phyloP scores from a whole-genome alignment of 169 alveolate genomes.

The Plasmodium vinckei region DNA sequence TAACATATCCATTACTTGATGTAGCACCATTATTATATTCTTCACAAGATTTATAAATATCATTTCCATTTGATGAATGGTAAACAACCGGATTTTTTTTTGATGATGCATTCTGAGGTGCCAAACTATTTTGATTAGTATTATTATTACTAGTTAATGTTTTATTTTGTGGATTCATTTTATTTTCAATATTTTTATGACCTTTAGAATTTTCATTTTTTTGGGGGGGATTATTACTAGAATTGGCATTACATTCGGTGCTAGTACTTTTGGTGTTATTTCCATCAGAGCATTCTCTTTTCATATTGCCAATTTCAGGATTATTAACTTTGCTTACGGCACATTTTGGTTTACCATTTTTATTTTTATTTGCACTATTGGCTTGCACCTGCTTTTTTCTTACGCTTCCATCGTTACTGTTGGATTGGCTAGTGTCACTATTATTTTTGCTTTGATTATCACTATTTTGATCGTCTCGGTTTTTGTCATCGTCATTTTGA shows the following conservation, averaged over 20 bases:
- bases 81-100: slow-evolving; percentile 35
- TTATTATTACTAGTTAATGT: neutral
- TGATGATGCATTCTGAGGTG: neutral
- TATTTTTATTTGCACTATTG: neutral
- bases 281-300: neutral
- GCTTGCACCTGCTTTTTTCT: neutral
- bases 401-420: slow-evolving; percentile 1
- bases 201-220: neutral
- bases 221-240: neutral
- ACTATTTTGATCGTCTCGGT: slow-evolving; percentile 9
- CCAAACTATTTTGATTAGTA: neutral
- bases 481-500: slow-evolving; percentile 5
- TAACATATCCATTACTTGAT: slow-evolving; percentile 60
- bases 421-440: slow-evolving; percentile 12
- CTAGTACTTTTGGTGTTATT: neutral
- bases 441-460: slow-evolving; percentile 19
- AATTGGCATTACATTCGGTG: neutral
- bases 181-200: slow-evolving; percentile 15
- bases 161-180: neutral
- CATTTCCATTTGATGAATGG: slow-evolving; percentile 68
- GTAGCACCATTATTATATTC: slow-evolving; percentile 41
- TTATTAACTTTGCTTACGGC: neutral
- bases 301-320: neutral
- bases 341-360: slow-evolving; percentile 7
- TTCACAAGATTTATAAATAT: slow-evolving; percentile 58